Conservation (phyloP, 2,329 filamentous ascomycete species). For the Bipolaris bicolor region DNA sequence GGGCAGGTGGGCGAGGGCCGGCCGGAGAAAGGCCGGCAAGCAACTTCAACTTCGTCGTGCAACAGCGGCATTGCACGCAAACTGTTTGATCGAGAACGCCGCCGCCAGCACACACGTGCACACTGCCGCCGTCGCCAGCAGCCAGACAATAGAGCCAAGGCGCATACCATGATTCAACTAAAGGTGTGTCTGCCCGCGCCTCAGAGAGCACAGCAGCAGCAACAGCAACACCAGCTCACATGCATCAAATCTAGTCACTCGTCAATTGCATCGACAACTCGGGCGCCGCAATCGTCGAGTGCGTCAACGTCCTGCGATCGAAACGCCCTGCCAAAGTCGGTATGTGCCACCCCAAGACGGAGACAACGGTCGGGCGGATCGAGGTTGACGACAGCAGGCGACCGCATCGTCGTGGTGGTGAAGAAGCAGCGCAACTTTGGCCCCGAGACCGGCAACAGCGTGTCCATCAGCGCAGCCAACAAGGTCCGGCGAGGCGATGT, state of each 20-base stretch:
- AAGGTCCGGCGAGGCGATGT: slow-evolving; percentile 98
- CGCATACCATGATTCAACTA: slow-evolving; percentile 47
- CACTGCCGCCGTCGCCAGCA: not conserved
- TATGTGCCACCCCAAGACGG: slow-evolving; percentile 53
- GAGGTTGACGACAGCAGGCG: slow-evolving; percentile 64
- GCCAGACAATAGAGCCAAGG: not conserved
- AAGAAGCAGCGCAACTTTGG: slow-evolving; percentile 89
- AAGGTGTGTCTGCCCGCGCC: slow-evolving; percentile 37
- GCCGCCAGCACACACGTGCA: slow-evolving; percentile 15
- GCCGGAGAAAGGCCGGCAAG: slow-evolving; percentile 6
- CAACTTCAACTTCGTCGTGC: slow-evolving; percentile 10
- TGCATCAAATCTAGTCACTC: slow-evolving; percentile 75
- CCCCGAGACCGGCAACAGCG: slow-evolving; percentile 72
- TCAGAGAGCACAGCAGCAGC: slow-evolving; percentile 24
- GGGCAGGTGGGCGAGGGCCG: not conserved
- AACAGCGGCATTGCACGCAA: slow-evolving; percentile 4
- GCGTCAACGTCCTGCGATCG: slow-evolving; percentile 88
- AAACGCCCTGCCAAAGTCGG: slow-evolving; percentile 88
- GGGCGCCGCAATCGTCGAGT: slow-evolving; percentile 95
- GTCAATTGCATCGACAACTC: slow-evolving; percentile 99
- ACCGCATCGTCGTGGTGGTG: slow-evolving; percentile 95
- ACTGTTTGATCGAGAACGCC: slow-evolving; percentile 8
- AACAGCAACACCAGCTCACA: slow-evolving; percentile 49
- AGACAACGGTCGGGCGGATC: not conserved
- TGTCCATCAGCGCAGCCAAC: slow-evolving; percentile 76